Base-by-base conservation (phyloP, 768 basidiomycete species). In the Kwoniella mangroviensis region DNA sequence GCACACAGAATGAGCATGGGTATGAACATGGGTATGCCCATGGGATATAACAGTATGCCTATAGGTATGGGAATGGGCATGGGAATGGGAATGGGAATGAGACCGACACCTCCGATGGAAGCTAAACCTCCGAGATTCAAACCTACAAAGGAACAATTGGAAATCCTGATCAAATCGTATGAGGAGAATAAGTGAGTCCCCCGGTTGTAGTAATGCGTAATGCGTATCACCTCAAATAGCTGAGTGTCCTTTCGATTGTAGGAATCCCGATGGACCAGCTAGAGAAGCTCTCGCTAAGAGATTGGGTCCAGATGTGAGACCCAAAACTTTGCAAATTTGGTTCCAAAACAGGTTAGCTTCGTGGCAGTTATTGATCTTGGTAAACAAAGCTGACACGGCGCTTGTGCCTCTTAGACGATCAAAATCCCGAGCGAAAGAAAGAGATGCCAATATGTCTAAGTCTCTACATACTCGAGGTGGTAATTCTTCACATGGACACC, bases 311-410 rank as follows among this genome's bases (percentile, higher is more conserved):
- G 77, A 75, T 42, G 60, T 78, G 19, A 63, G 65, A 34, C 72
- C 73, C 7, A 80, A 80, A 61, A 80, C 79, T 0, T 63, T 80
- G 17, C 79, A 80, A 49, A 80, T 80, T 24, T 80, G 79, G 79
- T 80, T 80, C 53, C 79, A 80, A 62, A 80, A 80, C 56, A 65
- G 79, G 77, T 78, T 21, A 68, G 73, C 51, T 55, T 12, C 34
- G 17, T 58, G 24, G 17, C 34, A 17, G 54, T 52, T 34, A 34
- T 61, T 43, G 34, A 24, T 7, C 11, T 7, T 28, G 17, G 51
- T 34, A 34, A 1, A 34, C 43, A n/a, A 28, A 65, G 54, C 40
- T 42, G 41, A 42, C 21, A 41, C 21, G 4, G 5, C 15, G 45
- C 45, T 62, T 42, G 9, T 34, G 34, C 34, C 34, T 28, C 21